Conservation (phyloP, 164 flowering plant species). For the Platanus orientalis region DNA sequence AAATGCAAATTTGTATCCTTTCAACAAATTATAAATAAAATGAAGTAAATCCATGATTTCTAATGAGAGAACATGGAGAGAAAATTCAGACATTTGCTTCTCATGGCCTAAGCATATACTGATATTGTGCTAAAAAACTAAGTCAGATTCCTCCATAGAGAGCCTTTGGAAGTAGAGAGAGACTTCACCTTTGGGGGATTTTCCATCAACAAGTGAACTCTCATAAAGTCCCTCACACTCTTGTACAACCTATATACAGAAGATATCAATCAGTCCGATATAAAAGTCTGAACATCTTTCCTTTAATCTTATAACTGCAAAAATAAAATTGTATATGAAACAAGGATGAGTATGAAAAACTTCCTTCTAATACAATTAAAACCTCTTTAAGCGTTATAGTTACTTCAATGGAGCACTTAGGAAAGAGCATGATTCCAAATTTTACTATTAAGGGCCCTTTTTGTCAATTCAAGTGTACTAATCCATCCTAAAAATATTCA, state of each 20-base stretch:
- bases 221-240: constrained; percentile 97
- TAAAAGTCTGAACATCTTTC: not conserved
- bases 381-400: too few species aligned
- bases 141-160: constrained; percentile 79
- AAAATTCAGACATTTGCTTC: not conserved
- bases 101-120: not conserved
- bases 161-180: constrained; percentile 56
- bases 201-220: constrained; percentile 75
- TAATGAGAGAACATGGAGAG: not conserved
- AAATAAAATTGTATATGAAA: not conserved
- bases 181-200: constrained; percentile 78
- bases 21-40: not conserved
- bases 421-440: too few species aligned
- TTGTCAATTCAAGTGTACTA: too few species aligned
- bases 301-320: not conserved
- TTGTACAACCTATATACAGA: constrained; percentile 69
- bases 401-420: too few species aligned
- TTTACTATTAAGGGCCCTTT: too few species aligned
- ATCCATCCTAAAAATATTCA: too few species aligned
- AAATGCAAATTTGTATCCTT: too few species aligned
- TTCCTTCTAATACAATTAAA: not conserved
- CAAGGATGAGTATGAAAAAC: not conserved
- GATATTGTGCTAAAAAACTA: constrained; percentile 16
- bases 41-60: not conserved
- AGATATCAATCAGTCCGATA: constrained; percentile 3